Evolutionary conservation across 805 yeast species (phyloP).

Genomic region (Cyberlindnera galapagoensis): DNA sequence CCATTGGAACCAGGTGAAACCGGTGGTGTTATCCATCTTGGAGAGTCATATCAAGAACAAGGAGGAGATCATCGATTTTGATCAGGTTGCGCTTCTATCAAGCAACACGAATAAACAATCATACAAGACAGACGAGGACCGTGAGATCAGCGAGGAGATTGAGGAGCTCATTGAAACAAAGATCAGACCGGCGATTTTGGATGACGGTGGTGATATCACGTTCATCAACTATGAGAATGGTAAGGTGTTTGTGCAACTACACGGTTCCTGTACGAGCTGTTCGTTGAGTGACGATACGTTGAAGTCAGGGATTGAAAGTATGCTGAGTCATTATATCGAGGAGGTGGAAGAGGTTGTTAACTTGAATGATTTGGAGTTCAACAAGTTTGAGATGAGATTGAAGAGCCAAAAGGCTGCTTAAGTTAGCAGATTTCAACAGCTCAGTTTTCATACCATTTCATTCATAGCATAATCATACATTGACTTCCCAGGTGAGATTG

Average conservation of each 20-base stretch:
- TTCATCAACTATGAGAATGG: conserved; percentile 84
- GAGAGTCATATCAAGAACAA: conserved; percentile 31
- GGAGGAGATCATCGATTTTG: conserved; percentile 22
- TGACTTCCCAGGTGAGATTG: background rate
- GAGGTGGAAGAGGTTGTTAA: conserved; percentile 76
- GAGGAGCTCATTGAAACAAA: conserved; percentile 90
- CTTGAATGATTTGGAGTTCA: conserved; percentile 24
- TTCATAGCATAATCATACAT: conserved; percentile 4
- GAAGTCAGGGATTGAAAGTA: conserved; percentile 93
- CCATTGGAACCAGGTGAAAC: conserved; percentile 69
- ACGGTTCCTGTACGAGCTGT: conserved; percentile 95
- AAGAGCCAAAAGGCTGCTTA: conserved; percentile 18
- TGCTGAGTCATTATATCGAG: conserved; percentile 95
- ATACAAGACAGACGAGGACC: conserved; percentile 50
- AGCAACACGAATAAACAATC: conserved; percentile 3
- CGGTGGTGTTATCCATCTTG: conserved; percentile 46
- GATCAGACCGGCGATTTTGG: conserved; percentile 96
- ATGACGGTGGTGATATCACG: conserved; percentile 96
- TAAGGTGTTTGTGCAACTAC: conserved; percentile 77
- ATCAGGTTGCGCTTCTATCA: conserved; percentile 5
- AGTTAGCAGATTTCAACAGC: no score
- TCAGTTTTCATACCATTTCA: no score
- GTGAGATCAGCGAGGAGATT: conserved; percentile 81
- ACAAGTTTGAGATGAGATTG: conserved; percentile 23
- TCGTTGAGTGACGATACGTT: conserved; percentile 87